Percentiles rank a stretch among this genome's conserved stretches.
Conservation (phyloP, 1,139 yeast genomes). For the Candida sojae region DNA sequence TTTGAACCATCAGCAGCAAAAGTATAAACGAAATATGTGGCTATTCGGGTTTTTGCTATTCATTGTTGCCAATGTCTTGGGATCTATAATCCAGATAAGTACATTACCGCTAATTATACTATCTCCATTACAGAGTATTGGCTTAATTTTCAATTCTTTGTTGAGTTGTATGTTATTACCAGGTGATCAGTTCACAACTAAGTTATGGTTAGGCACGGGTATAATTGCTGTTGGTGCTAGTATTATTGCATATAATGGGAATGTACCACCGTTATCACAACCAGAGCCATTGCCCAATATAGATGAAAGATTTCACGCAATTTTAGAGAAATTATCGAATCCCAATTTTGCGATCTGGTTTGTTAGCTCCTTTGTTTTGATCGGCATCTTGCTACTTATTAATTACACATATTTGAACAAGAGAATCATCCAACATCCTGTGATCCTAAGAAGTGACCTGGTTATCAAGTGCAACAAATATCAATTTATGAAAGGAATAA, state of each 20-base stretch:
- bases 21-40: slow-evolving; percentile 68
- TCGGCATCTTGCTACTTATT: slow-evolving; percentile 25
- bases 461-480: slow-evolving; percentile 15
- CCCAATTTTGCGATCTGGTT: slow-evolving; percentile 42
- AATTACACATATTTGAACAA: slow-evolving; percentile 19
- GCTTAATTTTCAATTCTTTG: slow-evolving; percentile 77
- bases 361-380: slow-evolving; percentile 32
- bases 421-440: slow-evolving; percentile 5
- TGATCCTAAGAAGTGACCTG: slow-evolving; percentile 9
- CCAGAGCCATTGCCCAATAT: slow-evolving; percentile 22
- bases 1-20: slow-evolving; percentile 29
- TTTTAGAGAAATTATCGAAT: slow-evolving; percentile 26
- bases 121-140: slow-evolving; percentile 85
- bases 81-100: slow-evolving; percentile 81
- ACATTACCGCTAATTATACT: slow-evolving; percentile 79
- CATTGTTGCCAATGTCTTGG: slow-evolving; percentile 72
- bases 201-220: slow-evolving; percentile 64
- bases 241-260: slow-evolving; percentile 76
- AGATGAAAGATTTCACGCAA: slow-evolving; percentile 26
- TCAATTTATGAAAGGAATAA: slow-evolving; percentile 49
- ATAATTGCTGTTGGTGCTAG: slow-evolving; percentile 76
- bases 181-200: slow-evolving; percentile 64
- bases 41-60: slow-evolving; percentile 71
- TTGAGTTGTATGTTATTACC: slow-evolving; percentile 70
- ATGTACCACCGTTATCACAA: slow-evolving; percentile 21